phyloP scores from a whole-genome alignment of 257 asterid genomes.

The Parsonsia alboflavescens region DNA sequence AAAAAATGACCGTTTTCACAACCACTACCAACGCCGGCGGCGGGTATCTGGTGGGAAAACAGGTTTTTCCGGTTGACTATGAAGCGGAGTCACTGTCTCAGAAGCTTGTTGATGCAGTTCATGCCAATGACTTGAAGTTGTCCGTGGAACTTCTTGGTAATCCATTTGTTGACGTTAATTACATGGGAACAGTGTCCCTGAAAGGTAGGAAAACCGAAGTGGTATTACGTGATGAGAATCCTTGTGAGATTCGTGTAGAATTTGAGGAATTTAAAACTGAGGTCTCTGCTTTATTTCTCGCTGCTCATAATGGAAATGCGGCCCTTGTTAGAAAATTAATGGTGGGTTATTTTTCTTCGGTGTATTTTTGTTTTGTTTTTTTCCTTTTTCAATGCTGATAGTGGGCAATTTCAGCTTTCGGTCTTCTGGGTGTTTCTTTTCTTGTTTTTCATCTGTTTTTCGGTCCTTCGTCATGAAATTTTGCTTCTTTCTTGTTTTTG shows the following conservation, averaged over 20 bases:
- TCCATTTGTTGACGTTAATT: constrained; percentile 51
- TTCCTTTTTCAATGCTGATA: not conserved
- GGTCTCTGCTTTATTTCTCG: constrained; percentile 65
- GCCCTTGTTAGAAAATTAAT: constrained; percentile 49
- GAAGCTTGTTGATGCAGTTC: constrained; percentile 53
- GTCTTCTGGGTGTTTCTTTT: not conserved
- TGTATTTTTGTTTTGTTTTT: not conserved
- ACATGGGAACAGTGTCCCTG: constrained; percentile 56
- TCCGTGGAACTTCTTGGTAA: constrained; percentile 43
- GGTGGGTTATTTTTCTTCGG: constrained; percentile 22
- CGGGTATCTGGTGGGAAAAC: constrained; percentile 21
- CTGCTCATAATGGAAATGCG: constrained; percentile 62
- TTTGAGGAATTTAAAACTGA: constrained; percentile 76
- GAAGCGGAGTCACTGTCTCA: constrained; percentile 46
- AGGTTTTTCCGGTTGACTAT: constrained; percentile 23
- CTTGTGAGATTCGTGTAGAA: constrained; percentile 47
- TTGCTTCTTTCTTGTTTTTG: not conserved
- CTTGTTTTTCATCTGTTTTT: not conserved
- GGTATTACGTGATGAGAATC: constrained; percentile 51
- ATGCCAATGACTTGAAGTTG: constrained; percentile 37
- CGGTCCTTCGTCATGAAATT: not conserved
- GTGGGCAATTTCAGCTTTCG: not conserved
- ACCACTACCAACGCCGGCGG: constrained; percentile 8
- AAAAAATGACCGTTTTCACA: constrained; percentile 16
- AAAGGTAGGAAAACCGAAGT: constrained; percentile 53